Conservation (phyloP, 2,329 filamentous ascomycete species). For the Ophiostoma ulmi region DNA sequence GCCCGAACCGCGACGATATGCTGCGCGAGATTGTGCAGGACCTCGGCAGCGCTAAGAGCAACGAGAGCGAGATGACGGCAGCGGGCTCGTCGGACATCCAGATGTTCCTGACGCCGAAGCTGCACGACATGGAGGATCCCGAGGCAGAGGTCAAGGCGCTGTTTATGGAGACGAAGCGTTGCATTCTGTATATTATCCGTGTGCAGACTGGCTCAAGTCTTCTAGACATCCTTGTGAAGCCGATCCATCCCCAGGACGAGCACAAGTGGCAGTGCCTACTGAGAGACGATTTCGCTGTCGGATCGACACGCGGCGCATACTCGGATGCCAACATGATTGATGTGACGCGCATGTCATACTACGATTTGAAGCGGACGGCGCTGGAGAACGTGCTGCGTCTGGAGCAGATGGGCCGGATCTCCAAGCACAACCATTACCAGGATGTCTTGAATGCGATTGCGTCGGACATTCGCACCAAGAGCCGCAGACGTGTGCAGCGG, state of each 20-base stretch:
- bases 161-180: slow-evolving; percentile 98
- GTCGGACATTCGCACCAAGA: slow-evolving; percentile 94
- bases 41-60: slow-evolving; percentile 90
- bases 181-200: slow-evolving; percentile 94
- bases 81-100: slow-evolving; percentile 85
- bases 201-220: slow-evolving; percentile 87
- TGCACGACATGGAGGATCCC: slow-evolving; percentile 86
- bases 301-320: slow-evolving; percentile 73
- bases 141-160: slow-evolving; percentile 87
- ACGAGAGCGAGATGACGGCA: slow-evolving; percentile 86
- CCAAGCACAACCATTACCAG: slow-evolving; percentile 87
- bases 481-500: slow-evolving; percentile 82
- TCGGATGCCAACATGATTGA: slow-evolving; percentile 85
- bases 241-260: slow-evolving; percentile 81
- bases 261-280: slow-evolving; percentile 79
- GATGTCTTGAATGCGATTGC: slow-evolving; percentile 97
- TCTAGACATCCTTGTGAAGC: slow-evolving; percentile 92
- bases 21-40: slow-evolving; percentile 89
- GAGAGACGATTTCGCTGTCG: slow-evolving; percentile 70
- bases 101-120: slow-evolving; percentile 81
- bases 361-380: slow-evolving; percentile 85
- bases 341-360: slow-evolving; percentile 82
- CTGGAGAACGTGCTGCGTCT: slow-evolving; percentile 90
- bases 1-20: slow-evolving; percentile 75
- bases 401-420: slow-evolving; percentile 82